Evolutionary conservation across 106 monocot genomes (phyloP).

Genomic region (Dioscorea dumetorum): DNA sequence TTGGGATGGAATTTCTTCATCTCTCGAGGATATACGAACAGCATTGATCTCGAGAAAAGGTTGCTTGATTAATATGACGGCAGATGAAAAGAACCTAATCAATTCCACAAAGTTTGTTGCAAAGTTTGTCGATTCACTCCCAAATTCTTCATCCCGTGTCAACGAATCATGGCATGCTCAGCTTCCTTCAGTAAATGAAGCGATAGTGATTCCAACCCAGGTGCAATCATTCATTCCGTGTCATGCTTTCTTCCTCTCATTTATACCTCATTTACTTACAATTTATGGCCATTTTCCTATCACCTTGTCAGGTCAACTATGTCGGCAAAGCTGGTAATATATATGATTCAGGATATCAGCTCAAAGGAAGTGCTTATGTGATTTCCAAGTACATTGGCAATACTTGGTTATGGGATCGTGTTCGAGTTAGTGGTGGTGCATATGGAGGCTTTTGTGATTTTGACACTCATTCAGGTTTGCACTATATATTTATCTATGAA

Average conservation of each 20-base stretch:
- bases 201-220: slow-evolving; percentile 93
- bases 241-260: background rate
- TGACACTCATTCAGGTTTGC: slow-evolving; percentile 88
- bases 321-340: slow-evolving; percentile 94
- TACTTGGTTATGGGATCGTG: slow-evolving; percentile 97
- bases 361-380: slow-evolving; percentile 92
- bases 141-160: slow-evolving; percentile 30
- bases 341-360: slow-evolving; percentile 84
- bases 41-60: slow-evolving; percentile 60
- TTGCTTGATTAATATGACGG: slow-evolving; percentile 89
- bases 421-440: slow-evolving; percentile 98
- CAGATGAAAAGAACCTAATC: slow-evolving; percentile 66
- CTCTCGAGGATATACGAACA: slow-evolving; percentile 81
- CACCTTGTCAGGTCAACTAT: slow-evolving; percentile 79
- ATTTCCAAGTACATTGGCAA: slow-evolving; percentile 91
- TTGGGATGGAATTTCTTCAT: slow-evolving; percentile 81
- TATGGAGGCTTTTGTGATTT: slow-evolving; percentile 99
- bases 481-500: background rate
- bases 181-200: slow-evolving; percentile 74
- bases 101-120: slow-evolving; percentile 49
- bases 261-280: background rate
- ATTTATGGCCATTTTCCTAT: slow-evolving; percentile 1
- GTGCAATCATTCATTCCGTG: slow-evolving; percentile 18
- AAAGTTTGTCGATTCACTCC: slow-evolving; percentile 84
- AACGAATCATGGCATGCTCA: slow-evolving; percentile 34